Evolutionary conservation across 495 filamentous ascomycete genomes (phyloP).

Genomic region (Trichoderma erinaceum): DNA sequence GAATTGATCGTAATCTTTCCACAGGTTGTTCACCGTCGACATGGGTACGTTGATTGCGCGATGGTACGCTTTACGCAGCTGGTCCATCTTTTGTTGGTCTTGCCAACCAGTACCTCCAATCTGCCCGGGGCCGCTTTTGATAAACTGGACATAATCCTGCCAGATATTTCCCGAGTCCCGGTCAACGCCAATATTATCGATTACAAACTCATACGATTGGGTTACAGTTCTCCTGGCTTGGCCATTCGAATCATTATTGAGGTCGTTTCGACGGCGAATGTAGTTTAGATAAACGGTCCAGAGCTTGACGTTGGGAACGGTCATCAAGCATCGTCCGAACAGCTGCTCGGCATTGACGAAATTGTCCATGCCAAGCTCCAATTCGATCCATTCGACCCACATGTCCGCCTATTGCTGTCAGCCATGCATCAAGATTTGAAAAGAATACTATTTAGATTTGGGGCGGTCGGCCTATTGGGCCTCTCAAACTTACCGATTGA

Average conservation of each 20-base stretch:
- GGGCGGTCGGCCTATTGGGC: neutral
- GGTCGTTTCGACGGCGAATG: constrained; percentile 80
- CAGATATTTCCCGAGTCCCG: constrained; percentile 86
- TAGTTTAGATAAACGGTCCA: constrained; percentile 96
- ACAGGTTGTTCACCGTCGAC: constrained; percentile 68
- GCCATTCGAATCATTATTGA: constrained; percentile 67
- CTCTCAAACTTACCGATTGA: constrained; percentile 63
- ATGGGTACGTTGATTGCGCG: constrained; percentile 80
- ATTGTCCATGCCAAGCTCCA: constrained; percentile 82
- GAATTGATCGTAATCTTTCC: constrained; percentile 97
- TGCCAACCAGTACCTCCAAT: constrained; percentile 86
- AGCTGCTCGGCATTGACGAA: constrained; percentile 71
- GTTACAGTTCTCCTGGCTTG: constrained; percentile 67
- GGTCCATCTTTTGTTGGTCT: constrained; percentile 95
- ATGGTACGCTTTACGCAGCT: constrained; percentile 84
- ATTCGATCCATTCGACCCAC: constrained; percentile 77
- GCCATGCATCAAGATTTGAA: neutral
- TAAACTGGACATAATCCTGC: constrained; percentile 87
- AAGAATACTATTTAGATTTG: neutral
- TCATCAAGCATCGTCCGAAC: constrained; percentile 66
- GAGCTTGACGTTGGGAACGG: constrained; percentile 70
- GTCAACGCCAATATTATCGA: constrained; percentile 86
- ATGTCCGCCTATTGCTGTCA: constrained; percentile 63
- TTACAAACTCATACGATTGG: constrained; percentile 82
- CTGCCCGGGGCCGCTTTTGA: constrained; percentile 76